Base-by-base conservation (phyloP, 2,329 filamentous ascomycete genomes). In the Exutisphaerella laricina region DNA sequence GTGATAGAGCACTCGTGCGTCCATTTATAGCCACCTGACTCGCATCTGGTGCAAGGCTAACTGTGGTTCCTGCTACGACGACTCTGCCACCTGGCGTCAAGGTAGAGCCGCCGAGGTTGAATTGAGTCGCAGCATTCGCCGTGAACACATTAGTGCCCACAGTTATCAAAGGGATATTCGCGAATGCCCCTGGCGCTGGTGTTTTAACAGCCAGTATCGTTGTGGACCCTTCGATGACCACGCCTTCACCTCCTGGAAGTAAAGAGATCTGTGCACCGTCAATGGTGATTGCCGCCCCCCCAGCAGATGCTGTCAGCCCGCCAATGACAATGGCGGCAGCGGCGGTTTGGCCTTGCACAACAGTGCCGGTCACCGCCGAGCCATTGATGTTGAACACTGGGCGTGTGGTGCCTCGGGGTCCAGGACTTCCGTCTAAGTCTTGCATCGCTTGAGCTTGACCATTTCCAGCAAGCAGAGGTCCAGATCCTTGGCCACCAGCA, bases 91-190 rank as follows among this genome's bases (percentile, higher is more conserved):
- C 61, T 6, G 62, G 59, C 4, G 55, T 58, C 31, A 65, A 46
- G 1, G 53, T 59, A 31, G 64, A 58, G 5, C 65, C 66, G 1
- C 48, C 63, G 4, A 73, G 49, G 35, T 64, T 64, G 56, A 67
- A 72, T 29, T 71, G 68, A 1, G 68, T 71, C 3, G 68, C 67
- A 23, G 68, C 68, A 50, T 72, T 71, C 1, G 65, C 66, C 1
- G 67, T 70, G 21, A 68, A 59, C 1, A 59, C 65, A 2, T 59
- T 55, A 0, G 59, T 60, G 9, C 67, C 68, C 14, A 73, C 52
- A 1, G 65, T 70, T 25, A 72, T 45, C 5, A 70, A 44, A 6
- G 57, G 55, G 5, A 60, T 59, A 33, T 52, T 53, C 9, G 57
- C 50, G 10, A 47, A 49, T 6, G 45, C 49, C 18, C 48, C 49